phyloP scores from a whole-genome alignment of 2,329 filamentous ascomycete genomes.

The Xylaria sp. region DNA sequence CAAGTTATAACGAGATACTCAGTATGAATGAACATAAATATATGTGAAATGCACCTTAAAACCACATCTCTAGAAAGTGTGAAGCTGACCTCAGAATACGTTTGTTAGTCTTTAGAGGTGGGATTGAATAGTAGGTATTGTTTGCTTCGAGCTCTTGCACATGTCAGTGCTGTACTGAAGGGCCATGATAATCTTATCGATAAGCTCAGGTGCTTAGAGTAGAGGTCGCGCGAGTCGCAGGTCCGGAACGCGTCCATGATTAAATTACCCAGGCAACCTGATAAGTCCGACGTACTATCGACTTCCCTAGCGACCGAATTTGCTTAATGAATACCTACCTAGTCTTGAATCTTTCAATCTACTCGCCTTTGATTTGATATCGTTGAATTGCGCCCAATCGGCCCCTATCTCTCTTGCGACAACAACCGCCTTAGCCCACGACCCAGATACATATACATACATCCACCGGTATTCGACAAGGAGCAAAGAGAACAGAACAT shows the following conservation, averaged over 20 bases:
- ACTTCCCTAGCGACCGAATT: not conserved
- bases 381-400: not conserved
- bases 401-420: not conserved
- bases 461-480: not conserved
- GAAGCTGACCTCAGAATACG: not conserved
- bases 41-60: too few species aligned
- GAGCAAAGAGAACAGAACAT: not conserved
- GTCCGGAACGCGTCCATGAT: constrained; percentile 38
- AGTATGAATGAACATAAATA: constrained; percentile 32
- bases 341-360: not conserved
- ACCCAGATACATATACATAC: not conserved
- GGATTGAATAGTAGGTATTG: too few species aligned
- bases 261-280: constrained; percentile 9
- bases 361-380: not conserved
- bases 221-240: constrained; percentile 42
- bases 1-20: constrained; percentile 29
- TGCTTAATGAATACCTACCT: not conserved
- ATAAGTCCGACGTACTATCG: not conserved
- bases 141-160: not conserved
- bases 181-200: constrained; percentile 42
- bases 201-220: constrained; percentile 35
- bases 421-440: not conserved
- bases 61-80: not conserved
- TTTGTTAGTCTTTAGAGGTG: not conserved
- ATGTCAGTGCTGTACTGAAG: constrained; percentile 32